Evolutionary conservation across 306 rosid genomes (phyloP).

Genomic region (Begonia masoniana): DNA sequence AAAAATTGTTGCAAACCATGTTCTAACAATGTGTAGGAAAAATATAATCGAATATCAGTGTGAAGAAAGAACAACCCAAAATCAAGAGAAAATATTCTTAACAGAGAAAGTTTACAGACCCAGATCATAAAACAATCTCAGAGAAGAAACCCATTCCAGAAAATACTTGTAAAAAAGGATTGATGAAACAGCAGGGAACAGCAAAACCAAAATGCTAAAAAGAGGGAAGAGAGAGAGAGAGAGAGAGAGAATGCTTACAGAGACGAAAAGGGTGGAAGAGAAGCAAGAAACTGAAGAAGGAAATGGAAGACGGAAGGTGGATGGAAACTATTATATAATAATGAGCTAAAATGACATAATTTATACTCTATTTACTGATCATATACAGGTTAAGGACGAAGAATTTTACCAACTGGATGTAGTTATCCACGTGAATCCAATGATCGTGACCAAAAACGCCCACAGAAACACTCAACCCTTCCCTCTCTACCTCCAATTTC

Average conservation of each 20-base stretch:
- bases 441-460: constrained; percentile 35
- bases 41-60: no score
- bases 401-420: constrained; percentile 26
- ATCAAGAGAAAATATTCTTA: not conserved
- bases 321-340: constrained; percentile 17
- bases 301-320: constrained; percentile 7
- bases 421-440: constrained; percentile 40
- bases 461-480: not conserved
- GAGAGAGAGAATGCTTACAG: no score
- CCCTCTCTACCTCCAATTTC: constrained; percentile 6
- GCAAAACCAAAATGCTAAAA: constrained; percentile 23
- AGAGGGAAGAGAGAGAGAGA: constrained; percentile 4
- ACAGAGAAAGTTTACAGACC: constrained; percentile 12
- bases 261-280: constrained; percentile 21
- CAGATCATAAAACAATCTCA: constrained; percentile 41
- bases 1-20: no score
- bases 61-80: no score
- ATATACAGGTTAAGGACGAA: constrained; percentile 15
- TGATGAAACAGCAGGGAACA: constrained; percentile 17
- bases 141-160: constrained; percentile 18
- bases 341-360: constrained; percentile 9
- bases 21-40: no score
- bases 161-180: constrained; percentile 12
- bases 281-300: constrained; percentile 41
- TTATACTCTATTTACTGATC: constrained; percentile 12